These are phyloP conservation scores for Malassezia cuniculi DNA, from an alignment of 1,284 basidiomycete species.

Conservation along the genomic window DNA sequence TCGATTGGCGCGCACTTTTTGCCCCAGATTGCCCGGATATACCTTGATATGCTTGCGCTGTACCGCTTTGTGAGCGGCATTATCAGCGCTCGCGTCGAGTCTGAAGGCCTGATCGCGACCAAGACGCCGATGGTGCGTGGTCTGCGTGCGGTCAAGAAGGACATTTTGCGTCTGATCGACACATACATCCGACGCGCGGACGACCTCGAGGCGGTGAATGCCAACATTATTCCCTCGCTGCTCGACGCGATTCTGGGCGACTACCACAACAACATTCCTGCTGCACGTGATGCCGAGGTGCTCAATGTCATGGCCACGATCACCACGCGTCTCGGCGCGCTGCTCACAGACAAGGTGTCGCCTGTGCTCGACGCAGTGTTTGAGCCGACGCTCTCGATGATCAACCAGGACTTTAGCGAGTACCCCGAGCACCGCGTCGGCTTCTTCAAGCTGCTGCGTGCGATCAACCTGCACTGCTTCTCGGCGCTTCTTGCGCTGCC, in stretches of 20 bases:
- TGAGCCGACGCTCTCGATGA: constrained; percentile 94
- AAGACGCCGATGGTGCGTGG: constrained; percentile 94
- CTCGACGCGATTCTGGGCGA: constrained; percentile 94
- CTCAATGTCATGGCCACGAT: constrained; percentile 98
- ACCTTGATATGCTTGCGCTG: constrained; percentile 93
- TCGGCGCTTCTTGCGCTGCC: constrained; percentile 79
- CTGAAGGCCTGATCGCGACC: constrained; percentile 68
- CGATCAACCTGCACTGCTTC: constrained; percentile 92
- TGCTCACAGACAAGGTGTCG: constrained; percentile 82
- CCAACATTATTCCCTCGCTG: constrained; percentile 82
- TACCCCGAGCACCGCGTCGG: constrained; percentile 94
- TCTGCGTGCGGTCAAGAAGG: constrained; percentile 94
- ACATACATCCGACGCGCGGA: constrained; percentile 94
- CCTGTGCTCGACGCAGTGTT: constrained; percentile 94
- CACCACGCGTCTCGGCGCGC: constrained; percentile 48
- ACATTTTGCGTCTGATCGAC: constrained; percentile 87
- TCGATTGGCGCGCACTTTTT: constrained; percentile 95
- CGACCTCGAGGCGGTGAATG: constrained; percentile 82
- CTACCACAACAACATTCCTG: constrained; percentile 85
- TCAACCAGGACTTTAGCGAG: constrained; percentile 95
- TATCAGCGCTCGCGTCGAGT: constrained; percentile 82
- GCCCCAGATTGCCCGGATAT: constrained; percentile 88
- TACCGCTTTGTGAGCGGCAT: constrained; percentile 98
- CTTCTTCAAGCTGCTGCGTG: constrained; percentile 89
- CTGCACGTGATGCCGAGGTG: constrained; percentile 90